These are phyloP conservation scores for Citrus mangshanensis DNA, from an alignment of 345 rosid genomes.

Conservation along the genomic window DNA sequence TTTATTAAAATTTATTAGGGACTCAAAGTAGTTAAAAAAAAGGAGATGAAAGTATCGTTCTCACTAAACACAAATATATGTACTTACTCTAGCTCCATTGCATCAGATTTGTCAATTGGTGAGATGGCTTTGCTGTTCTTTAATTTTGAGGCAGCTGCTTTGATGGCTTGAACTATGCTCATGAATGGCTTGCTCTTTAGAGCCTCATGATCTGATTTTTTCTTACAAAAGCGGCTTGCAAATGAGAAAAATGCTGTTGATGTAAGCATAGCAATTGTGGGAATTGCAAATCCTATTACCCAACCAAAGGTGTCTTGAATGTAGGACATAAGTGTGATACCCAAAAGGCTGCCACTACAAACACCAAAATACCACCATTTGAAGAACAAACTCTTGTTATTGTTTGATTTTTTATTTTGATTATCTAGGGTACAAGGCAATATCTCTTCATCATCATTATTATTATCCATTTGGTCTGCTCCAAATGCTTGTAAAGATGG, in stretches of 20 bases:
- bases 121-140: constrained; percentile 35
- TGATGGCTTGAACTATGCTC: constrained; percentile 30
- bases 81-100: constrained; percentile 78
- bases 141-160: constrained; percentile 30
- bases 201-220: constrained; percentile 23
- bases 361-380: constrained; percentile 96
- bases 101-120: constrained; percentile 33
- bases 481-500: constrained; percentile 95
- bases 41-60: not conserved
- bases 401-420: constrained; percentile 28
- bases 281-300: constrained; percentile 87
- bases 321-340: constrained; percentile 80
- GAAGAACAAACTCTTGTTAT: constrained; percentile 53
- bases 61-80: not conserved
- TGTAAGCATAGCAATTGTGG: constrained; percentile 61
- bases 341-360: constrained; percentile 83
- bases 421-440: constrained; percentile 39
- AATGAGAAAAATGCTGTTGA: constrained; percentile 49
- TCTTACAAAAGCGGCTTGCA: constrained; percentile 50
- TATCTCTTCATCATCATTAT: constrained; percentile 35
- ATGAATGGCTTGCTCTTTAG: constrained; percentile 23
- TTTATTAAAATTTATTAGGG: too few relatives aligned
- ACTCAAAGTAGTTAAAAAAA: too few relatives aligned
- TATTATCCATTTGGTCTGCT: constrained; percentile 64
- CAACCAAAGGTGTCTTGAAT: constrained; percentile 89